These are phyloP conservation scores for Chlorella sp. DNA, from an alignment of 139 green algal species.

Conservation along the genomic window DNA sequence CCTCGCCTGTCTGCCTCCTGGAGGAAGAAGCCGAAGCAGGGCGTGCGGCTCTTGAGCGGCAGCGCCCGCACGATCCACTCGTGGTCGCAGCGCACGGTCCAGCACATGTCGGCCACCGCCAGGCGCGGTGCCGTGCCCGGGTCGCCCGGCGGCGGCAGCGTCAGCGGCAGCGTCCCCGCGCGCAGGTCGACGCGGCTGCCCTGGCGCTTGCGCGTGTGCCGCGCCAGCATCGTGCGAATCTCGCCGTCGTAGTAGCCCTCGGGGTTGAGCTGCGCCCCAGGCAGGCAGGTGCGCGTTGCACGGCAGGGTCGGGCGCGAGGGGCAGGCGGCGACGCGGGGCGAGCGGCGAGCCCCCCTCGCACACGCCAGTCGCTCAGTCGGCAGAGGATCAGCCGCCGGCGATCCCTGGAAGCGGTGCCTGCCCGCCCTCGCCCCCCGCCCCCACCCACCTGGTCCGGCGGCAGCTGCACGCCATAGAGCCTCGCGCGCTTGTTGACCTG, in stretches of 20 bases:
- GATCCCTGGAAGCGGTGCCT: no score
- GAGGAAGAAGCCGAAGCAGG: constrained; percentile 33
- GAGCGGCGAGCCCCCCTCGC: no score
- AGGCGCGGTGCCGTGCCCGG: background rate
- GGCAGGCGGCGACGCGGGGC: no score
- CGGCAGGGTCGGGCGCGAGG: no score
- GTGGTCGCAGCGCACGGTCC: constrained; percentile 46
- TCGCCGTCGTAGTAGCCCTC: constrained; percentile 47
- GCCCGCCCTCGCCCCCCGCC: background rate
- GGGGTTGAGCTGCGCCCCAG: background rate
- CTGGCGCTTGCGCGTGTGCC: constrained; percentile 35
- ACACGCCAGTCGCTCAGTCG: no score
- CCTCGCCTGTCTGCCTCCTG: constrained; percentile 44
- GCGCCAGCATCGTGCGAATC: constrained; percentile 29
- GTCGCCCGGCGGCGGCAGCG: constrained; percentile 41
- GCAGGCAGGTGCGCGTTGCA: background rate
- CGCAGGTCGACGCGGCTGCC: constrained; percentile 49
- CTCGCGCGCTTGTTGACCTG: constrained; percentile 40
- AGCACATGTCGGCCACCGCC: constrained; percentile 29
- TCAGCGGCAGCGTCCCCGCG: constrained; percentile 47
- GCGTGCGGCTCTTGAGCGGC: constrained; percentile 16
- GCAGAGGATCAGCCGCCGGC: no score
- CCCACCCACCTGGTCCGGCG: constrained; percentile 68
- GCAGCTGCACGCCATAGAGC: constrained; percentile 46
- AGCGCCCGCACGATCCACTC: constrained; percentile 36